Percentiles rank a stretch among this genome's conserved stretches.
These are phyloP conservation scores for Coniochaeta pulveracea DNA, from an alignment of 2,329 filamentous ascomycete species.

Conservation along the genomic window DNA sequence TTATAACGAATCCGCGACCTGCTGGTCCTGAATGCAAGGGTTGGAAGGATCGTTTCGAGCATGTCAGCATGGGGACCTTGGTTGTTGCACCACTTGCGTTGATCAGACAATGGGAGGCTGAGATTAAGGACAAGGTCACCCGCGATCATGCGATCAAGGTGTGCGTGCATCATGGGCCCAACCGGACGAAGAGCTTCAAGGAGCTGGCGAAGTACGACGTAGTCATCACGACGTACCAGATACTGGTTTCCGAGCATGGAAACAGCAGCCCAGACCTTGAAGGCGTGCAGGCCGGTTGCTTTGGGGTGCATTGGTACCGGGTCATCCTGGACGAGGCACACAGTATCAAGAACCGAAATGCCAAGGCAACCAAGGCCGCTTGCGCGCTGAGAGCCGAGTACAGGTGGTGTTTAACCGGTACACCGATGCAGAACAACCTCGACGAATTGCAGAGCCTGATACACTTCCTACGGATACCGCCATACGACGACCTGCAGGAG, in stretches of 20 bases:
- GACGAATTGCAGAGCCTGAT: slow-evolving; percentile 93
- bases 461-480: slow-evolving; percentile 82
- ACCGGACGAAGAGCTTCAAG: slow-evolving; percentile 65
- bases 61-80: slow-evolving; percentile 67
- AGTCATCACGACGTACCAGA: slow-evolving; percentile 95
- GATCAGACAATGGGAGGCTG: slow-evolving; percentile 94
- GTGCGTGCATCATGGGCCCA: slow-evolving; percentile 81
- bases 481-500: slow-evolving; percentile 72
- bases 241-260: slow-evolving; percentile 81
- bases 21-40: slow-evolving; percentile 38
- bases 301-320: slow-evolving; percentile 89
- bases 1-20: slow-evolving; percentile 72
- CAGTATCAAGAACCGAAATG: slow-evolving; percentile 95
- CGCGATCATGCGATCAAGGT: slow-evolving; percentile 63
- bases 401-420: slow-evolving; percentile 92
- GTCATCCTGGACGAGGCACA: slow-evolving; percentile 94
- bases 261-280: slow-evolving; percentile 36
- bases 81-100: slow-evolving; percentile 88
- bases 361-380: slow-evolving; percentile 87
- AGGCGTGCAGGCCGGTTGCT: slow-evolving; percentile 67
- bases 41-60: slow-evolving; percentile 58
- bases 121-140: slow-evolving; percentile 75
- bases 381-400: slow-evolving; percentile 79
- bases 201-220: slow-evolving; percentile 82
- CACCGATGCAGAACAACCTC: slow-evolving; percentile 95